Percentiles rank a stretch among this genome's conserved stretches.
These are phyloP conservation scores for Hypoxylon subgilvum DNA, from an alignment of 495 filamentous ascomycete species.

Conservation along the genomic window DNA sequence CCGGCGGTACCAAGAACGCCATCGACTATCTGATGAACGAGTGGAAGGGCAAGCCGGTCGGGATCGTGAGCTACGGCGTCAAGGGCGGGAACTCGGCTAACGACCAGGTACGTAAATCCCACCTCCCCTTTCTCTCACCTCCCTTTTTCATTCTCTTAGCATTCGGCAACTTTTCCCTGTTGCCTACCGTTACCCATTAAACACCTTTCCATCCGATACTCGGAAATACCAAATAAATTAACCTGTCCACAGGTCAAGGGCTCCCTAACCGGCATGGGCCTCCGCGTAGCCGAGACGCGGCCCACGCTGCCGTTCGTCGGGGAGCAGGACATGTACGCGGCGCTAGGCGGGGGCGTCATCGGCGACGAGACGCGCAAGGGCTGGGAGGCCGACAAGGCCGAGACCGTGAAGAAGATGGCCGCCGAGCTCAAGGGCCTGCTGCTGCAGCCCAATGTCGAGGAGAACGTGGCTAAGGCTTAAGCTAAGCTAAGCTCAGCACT, in stretches of 20 bases:
- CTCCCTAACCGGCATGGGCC: constrained; percentile 37
- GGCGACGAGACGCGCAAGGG: constrained; percentile 28
- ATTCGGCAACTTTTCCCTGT: too few relatives aligned
- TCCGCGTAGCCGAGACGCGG: constrained; percentile 41
- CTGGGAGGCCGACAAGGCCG: constrained; percentile 41
- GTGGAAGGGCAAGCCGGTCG: constrained; percentile 64
- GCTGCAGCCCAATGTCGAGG: constrained; percentile 24
- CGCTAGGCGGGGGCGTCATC: constrained; percentile 41
- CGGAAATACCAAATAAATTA: too few relatives aligned
- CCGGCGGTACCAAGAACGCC: constrained; percentile 66
- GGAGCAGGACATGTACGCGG: constrained; percentile 34
- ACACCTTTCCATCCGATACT: too few relatives aligned
- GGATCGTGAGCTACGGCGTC: constrained; percentile 62
- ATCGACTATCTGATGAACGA: constrained; percentile 67
- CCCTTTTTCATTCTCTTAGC: too few relatives aligned
- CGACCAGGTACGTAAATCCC: too few relatives aligned
- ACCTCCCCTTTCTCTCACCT: too few relatives aligned
- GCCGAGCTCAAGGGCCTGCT: constrained; percentile 44
- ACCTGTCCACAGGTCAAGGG: too few relatives aligned
- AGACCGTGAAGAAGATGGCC: constrained; percentile 36
- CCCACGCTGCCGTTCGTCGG: constrained; percentile 41
- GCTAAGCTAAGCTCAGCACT: too few relatives aligned
- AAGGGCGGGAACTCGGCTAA: constrained; percentile 55
- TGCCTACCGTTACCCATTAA: too few relatives aligned
- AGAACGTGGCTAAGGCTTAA: constrained; percentile 8